phyloP scores from a whole-genome alignment of 2,329 filamentous ascomycete genomes.

The Arthrobotrys megalospora region DNA sequence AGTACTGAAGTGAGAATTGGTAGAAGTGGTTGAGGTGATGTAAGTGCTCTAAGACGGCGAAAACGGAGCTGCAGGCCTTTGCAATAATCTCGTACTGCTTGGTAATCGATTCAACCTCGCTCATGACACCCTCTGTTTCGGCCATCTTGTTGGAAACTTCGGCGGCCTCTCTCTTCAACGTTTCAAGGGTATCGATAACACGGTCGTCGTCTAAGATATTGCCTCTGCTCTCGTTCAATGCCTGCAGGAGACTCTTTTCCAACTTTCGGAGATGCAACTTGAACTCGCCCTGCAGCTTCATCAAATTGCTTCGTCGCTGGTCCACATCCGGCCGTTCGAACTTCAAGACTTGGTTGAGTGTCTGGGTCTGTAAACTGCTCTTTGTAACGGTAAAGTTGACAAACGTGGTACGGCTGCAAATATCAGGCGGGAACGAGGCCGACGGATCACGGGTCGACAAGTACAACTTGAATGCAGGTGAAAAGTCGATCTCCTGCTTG shows the following conservation, averaged over 20 bases:
- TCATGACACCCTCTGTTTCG: slow-evolving; percentile 98
- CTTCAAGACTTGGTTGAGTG: slow-evolving; percentile 96
- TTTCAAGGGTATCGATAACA: slow-evolving; percentile 97
- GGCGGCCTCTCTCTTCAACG: slow-evolving; percentile 95
- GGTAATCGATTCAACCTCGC: slow-evolving; percentile 95
- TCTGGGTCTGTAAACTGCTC: slow-evolving; percentile 98
- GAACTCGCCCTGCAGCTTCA: slow-evolving; percentile 99
- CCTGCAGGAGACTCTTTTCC: slow-evolving; percentile 92
- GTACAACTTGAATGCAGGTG: slow-evolving; percentile 94
- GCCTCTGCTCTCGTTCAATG: slow-evolving; percentile 95
- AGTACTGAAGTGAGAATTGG: slow-evolving; percentile 98
- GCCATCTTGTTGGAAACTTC: slow-evolving; percentile 97
- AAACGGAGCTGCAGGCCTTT: slow-evolving; percentile 94
- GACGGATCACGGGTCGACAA: slow-evolving; percentile 96
- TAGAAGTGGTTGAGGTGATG: slow-evolving; percentile 99
- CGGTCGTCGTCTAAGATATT: slow-evolving; percentile 99
- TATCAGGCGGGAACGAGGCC: slow-evolving; percentile 92
- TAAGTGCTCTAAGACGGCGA: slow-evolving; percentile 94
- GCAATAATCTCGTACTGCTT: slow-evolving; percentile 94
- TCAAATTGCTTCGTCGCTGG: slow-evolving; percentile 93
- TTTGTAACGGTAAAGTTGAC: slow-evolving; percentile 99
- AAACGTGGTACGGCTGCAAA: slow-evolving; percentile 98
- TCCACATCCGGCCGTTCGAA: slow-evolving; percentile 98
- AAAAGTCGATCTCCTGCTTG: slow-evolving; percentile 99
- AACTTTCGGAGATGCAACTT: slow-evolving; percentile 96